Evolutionary conservation across 257 asterid species (phyloP).

Genomic region (Echium plantagineum): DNA sequence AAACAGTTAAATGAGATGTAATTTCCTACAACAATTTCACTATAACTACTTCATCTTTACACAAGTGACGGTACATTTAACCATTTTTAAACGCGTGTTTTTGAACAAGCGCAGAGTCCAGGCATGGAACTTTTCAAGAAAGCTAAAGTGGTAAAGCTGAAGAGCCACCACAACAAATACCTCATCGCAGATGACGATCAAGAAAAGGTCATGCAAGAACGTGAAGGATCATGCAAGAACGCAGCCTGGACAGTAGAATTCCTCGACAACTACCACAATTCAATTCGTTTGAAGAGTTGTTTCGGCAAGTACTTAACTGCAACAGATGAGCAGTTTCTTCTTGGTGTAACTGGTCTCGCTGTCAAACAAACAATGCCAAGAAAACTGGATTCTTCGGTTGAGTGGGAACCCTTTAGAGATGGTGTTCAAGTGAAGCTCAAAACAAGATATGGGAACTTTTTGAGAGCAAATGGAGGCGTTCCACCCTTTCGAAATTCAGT

Average conservation of each 20-base stretch:
- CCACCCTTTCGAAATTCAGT: constrained; percentile 93
- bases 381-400: constrained; percentile 51
- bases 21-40: too few species aligned
- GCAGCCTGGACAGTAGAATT: constrained; percentile 69
- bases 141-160: constrained; percentile 54
- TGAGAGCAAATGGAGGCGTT: constrained; percentile 80
- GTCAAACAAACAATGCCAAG: constrained; percentile 51
- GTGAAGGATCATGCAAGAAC: constrained; percentile 17
- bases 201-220: constrained; percentile 30
- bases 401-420: constrained; percentile 80
- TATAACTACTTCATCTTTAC: too few species aligned
- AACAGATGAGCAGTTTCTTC: constrained; percentile 40
- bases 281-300: constrained; percentile 63
- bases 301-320: constrained; percentile 62
- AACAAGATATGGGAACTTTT: constrained; percentile 62
- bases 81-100: not conserved
- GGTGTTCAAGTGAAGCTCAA: constrained; percentile 51
- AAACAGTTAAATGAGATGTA: too few species aligned
- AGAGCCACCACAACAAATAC: constrained; percentile 40
- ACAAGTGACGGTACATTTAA: too few species aligned
- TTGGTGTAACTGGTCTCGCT: constrained; percentile 62
- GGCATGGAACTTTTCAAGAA: constrained; percentile 53
- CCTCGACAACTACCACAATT: constrained; percentile 40
- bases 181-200: constrained; percentile 1
- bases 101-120: not conserved